Base-by-base conservation (phyloP, 192 early-diverging fungal genomes). In the Coemansia sp. region DNA sequence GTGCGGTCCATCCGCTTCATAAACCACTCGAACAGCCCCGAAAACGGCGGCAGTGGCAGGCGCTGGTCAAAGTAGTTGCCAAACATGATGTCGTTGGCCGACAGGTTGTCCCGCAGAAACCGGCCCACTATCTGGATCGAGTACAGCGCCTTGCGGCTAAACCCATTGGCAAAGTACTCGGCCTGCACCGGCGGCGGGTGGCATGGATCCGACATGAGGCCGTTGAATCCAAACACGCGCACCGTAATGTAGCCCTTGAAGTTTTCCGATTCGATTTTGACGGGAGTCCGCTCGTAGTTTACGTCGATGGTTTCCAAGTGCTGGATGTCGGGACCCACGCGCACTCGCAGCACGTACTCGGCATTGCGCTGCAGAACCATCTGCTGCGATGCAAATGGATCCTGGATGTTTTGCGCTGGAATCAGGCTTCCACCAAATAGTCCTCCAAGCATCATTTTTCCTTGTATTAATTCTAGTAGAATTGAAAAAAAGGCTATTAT, bases 1-100 rank as follows among this genome's bases (percentile, higher is more conserved):
- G 74, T 70, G 55, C 74, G 74, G 49, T 77, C 74, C 74, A 77
- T 77, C 46, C 74, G 74, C 63, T 54, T 62, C 74, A 77, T 77
- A 40, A 77, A 77, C 74, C 74, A 77, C 60, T 77, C 74, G 20
- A 70, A 77, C 16, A 77, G 64, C 11, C 74, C 67, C 36, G 74
- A 70, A 50, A 77, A 77, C 14, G 74, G 74, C 51, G 74, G 74
- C 45, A 77, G 64, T 23, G 67, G 67, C 53, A 77, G 60, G 0
- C 67, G 63, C 55, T 66, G 62, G 57, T 77, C 74, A 63, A 77
- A 77, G 64, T 70, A 77, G 57, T 77, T 77, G 56, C 74, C 74
- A 53, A 77, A 77, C 67, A 77, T 77, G 17, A 77, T 70, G 56
- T 77, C 52, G 57, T 77, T 67, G 2, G 74, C 74, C 0, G 74